These are phyloP conservation scores for Penicillium verrucosum DNA, from an alignment of 2,329 filamentous ascomycete genomes.

Conservation along the genomic window DNA sequence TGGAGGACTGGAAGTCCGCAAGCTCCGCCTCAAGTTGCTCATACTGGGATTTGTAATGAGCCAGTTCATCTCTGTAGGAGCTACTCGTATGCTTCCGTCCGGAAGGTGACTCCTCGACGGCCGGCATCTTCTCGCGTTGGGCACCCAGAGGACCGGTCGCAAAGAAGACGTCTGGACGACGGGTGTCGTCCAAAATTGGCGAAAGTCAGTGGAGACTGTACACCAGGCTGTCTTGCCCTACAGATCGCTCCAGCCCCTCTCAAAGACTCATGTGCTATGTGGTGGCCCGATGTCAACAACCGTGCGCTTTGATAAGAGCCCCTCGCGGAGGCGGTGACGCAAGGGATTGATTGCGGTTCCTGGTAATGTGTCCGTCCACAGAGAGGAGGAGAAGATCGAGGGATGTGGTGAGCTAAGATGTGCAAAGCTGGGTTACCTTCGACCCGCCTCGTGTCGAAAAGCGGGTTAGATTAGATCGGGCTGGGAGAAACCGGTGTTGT, in stretches of 20 bases:
- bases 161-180: slow-evolving; percentile 13
- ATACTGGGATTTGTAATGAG: slow-evolving; percentile 96
- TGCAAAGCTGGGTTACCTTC: slow-evolving; percentile 4
- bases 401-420: slow-evolving; percentile 3
- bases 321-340: slow-evolving; percentile 38
- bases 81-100: slow-evolving; percentile 40
- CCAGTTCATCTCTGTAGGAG: slow-evolving; percentile 67
- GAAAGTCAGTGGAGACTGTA: not conserved
- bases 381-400: slow-evolving; percentile 2
- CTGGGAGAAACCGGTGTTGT: slow-evolving; percentile 18
- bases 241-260: slow-evolving; percentile 8
- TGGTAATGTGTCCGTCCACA: slow-evolving; percentile 20
- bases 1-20: slow-evolving; percentile 88
- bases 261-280: slow-evolving; percentile 18
- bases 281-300: slow-evolving; percentile 15
- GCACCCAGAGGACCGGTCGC: slow-evolving; percentile 19
- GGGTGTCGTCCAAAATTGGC: slow-evolving; percentile 6
- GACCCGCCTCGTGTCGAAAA: slow-evolving; percentile 15
- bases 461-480: slow-evolving; percentile 25
- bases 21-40: slow-evolving; percentile 88
- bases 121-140: slow-evolving; percentile 37
- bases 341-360: slow-evolving; percentile 22
- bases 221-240: slow-evolving; percentile 6
- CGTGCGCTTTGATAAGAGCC: slow-evolving; percentile 29
- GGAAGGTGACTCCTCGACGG: slow-evolving; percentile 36